phyloP scores from a whole-genome alignment of 106 monocot genomes.

The Posidonia australis region DNA sequence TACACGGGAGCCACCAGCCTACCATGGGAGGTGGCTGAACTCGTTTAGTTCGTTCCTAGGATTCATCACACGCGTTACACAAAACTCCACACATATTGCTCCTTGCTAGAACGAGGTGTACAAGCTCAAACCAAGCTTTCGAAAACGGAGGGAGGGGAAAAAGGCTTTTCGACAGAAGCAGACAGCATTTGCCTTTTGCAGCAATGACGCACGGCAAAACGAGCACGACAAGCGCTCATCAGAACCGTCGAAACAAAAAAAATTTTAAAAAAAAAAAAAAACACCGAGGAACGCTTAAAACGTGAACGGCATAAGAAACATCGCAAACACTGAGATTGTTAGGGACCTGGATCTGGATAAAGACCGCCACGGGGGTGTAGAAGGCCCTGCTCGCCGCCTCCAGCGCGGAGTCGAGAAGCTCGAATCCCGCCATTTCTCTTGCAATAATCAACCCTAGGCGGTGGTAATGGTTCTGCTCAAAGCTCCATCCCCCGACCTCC shows the following conservation, averaged over 20 bases:
- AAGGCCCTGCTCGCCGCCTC: conserved; percentile 50
- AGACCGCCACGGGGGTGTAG: conserved; percentile 62
- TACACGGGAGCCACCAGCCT: no score
- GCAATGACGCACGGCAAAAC: neutral
- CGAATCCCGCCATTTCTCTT: neutral
- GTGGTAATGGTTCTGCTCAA: neutral
- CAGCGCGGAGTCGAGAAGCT: conserved; percentile 42
- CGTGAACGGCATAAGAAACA: neutral
- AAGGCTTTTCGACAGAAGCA: neutral
- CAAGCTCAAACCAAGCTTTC: no score
- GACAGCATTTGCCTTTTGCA: neutral
- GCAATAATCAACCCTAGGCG: neutral
- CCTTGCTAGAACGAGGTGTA: no score
- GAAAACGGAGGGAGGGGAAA: neutral
- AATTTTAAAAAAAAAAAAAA: no score
- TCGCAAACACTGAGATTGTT: neutral
- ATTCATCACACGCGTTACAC: no score
- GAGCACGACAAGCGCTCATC: neutral
- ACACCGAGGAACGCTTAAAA: neutral
- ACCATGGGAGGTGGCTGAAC: no score
- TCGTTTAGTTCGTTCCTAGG: no score
- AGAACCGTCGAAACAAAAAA: neutral
- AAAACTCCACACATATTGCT: no score
- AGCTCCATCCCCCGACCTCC: neutral
- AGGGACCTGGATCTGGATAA: conserved; percentile 92